A percentile compares a stretch with the other conserved stretches of the same genome.
phyloP scores from a whole-genome alignment of 2,329 filamentous ascomycete genomes.

The Magnaporthales sp. region DNA sequence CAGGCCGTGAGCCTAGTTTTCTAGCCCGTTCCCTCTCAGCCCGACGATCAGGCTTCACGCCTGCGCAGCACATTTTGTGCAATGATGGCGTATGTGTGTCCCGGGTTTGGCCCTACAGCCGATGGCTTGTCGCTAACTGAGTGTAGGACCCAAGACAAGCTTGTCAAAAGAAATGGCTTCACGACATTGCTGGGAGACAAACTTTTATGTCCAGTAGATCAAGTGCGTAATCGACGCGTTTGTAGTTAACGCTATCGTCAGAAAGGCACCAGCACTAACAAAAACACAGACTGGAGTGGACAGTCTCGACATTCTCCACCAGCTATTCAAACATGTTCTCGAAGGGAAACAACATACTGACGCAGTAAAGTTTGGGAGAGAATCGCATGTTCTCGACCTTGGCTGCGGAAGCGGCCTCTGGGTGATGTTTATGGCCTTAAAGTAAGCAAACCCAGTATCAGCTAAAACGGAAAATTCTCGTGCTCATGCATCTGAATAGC shows the following conservation, averaged over 20 bases:
- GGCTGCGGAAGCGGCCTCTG: slow-evolving; percentile 4
- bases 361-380: background rate
- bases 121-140: background rate
- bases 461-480: background rate
- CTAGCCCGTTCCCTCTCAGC: too few relatives aligned
- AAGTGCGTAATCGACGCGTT: background rate
- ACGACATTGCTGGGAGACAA: background rate
- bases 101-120: too few relatives aligned
- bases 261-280: background rate
- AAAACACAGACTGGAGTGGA: background rate
- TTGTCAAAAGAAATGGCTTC: background rate
- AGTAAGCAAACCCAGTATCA: background rate
- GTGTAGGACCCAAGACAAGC: background rate
- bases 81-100: too few relatives aligned
- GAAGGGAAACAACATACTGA: background rate
- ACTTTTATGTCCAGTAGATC: background rate
- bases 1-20: too few relatives aligned
- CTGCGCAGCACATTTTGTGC: too few relatives aligned
- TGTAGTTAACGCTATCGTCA: too few relatives aligned
- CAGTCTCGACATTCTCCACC: slow-evolving; percentile 2
- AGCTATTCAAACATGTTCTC: background rate
- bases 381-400: slow-evolving; percentile 1
- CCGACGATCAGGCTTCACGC: too few relatives aligned
- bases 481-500: background rate
- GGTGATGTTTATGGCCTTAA: background rate